Conservation (phyloP, 805 yeast species). For the Yamadazyma sp. region DNA sequence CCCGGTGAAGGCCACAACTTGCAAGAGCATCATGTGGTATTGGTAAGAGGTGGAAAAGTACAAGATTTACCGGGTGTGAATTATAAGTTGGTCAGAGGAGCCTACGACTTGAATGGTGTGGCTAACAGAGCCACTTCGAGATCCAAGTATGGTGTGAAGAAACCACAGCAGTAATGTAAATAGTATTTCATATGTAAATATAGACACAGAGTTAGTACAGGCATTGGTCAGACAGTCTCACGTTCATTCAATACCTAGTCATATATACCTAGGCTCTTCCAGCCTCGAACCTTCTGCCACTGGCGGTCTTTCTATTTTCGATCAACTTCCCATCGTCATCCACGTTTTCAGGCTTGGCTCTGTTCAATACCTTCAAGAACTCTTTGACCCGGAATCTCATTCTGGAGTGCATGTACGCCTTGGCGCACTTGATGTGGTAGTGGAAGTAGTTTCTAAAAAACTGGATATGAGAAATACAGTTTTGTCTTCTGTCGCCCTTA, state of each 20-base stretch:
- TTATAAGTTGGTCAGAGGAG: conserved; percentile 91
- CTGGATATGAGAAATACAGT: conserved; percentile 87
- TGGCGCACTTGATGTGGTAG: conserved; percentile 96
- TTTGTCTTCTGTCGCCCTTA: conserved; percentile 67
- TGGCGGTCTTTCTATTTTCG: conserved; percentile 63
- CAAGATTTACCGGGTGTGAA: conserved; percentile 99
- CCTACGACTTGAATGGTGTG: conserved; percentile 89
- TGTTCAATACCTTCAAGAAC: conserved; percentile 89
- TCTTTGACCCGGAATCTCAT: conserved; percentile 96
- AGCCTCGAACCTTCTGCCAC: conserved; percentile 63
- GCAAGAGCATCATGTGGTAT: conserved; percentile 95
- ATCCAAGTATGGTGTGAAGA: conserved; percentile 91
- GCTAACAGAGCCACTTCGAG: conserved; percentile 89
- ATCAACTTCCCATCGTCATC: conserved; percentile 58
- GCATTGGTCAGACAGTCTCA: too few relatives aligned
- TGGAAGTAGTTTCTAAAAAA: conserved; percentile 96
- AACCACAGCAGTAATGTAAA: conserved; percentile 45
- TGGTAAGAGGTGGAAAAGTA: conserved; percentile 96
- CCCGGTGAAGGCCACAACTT: conserved; percentile 99
- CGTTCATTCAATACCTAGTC: too few relatives aligned
- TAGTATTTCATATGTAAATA: conserved; percentile 2
- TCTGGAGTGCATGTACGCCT: conserved; percentile 97
- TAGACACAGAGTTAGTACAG: too few relatives aligned
- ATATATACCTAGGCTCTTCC: conserved; percentile 18
- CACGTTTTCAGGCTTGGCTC: conserved; percentile 92